A percentile compares a stretch with the other conserved stretches of the same genome.
phyloP scores from a whole-genome alignment of 306 rosid species.

The Ochetophila trinervis region DNA sequence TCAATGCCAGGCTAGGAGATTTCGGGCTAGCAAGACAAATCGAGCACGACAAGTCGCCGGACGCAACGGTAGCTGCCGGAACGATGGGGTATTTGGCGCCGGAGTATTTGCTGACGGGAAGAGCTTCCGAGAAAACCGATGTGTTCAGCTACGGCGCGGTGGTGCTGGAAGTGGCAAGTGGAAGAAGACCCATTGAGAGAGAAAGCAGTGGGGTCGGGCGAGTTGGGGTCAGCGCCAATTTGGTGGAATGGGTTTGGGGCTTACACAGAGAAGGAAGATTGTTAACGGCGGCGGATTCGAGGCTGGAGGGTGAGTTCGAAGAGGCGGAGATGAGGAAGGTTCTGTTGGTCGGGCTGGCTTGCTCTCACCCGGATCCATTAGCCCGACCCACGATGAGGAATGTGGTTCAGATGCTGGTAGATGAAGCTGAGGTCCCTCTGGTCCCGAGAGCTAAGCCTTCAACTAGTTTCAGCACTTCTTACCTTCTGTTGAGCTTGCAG shows the following conservation, averaged over 20 bases:
- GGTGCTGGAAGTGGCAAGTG: constrained; percentile 90
- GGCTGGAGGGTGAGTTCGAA: constrained; percentile 60
- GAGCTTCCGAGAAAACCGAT: constrained; percentile 89
- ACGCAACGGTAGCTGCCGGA: constrained; percentile 94
- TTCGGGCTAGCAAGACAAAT: constrained; percentile 93
- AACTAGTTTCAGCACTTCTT: constrained; percentile 65
- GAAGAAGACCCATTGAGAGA: constrained; percentile 90
- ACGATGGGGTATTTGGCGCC: constrained; percentile 99
- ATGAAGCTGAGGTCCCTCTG: constrained; percentile 79
- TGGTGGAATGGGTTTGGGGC: constrained; percentile 98
- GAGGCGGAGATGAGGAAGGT: constrained; percentile 69
- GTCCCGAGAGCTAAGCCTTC: constrained; percentile 77
- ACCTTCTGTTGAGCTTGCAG: constrained; percentile 65
- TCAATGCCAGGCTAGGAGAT: constrained; percentile 84
- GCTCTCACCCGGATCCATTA: constrained; percentile 82
- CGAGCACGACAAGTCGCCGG: constrained; percentile 95
- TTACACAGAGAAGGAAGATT: constrained; percentile 73
- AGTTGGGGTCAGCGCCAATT: constrained; percentile 51
- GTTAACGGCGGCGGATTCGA: constrained; percentile 57
- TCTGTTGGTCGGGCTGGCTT: constrained; percentile 69
- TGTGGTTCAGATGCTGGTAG: constrained; percentile 85
- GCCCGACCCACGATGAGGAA: constrained; percentile 74
- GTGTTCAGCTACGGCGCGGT: constrained; percentile 94
- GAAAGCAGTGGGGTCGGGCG: constrained; percentile 49
- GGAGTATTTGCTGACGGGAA: constrained; percentile 81